A percentile compares a stretch with the other conserved stretches of the same genome.
Conservation (phyloP, 1,284 basidiomycete genomes). For the Ustilago esculenta region DNA sequence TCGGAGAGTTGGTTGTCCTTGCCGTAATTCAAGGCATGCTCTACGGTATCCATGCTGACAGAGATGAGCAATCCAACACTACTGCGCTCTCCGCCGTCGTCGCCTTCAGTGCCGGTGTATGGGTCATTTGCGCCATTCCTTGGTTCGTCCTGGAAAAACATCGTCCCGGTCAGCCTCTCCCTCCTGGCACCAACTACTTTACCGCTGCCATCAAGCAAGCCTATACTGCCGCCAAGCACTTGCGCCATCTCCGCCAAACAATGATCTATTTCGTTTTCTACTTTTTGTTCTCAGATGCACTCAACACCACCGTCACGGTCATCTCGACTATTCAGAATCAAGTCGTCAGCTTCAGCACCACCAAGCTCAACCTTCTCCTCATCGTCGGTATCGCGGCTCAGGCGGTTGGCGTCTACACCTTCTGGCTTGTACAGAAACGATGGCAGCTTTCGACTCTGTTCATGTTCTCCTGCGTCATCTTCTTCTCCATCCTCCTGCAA, state of each 20-base stretch:
- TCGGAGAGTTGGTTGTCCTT: conserved; percentile 78
- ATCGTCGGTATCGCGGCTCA: conserved; percentile 81
- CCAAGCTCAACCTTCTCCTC: conserved; percentile 75
- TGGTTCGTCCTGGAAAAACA: conserved; percentile 74
- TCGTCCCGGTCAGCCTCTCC: conserved; percentile 68
- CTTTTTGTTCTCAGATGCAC: conserved; percentile 79
- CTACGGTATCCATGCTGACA: conserved; percentile 72
- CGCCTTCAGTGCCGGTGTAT: conserved; percentile 68
- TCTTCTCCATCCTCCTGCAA: conserved; percentile 79
- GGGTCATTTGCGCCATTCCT: conserved; percentile 77
- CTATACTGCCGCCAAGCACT: conserved; percentile 22
- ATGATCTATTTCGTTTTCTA: conserved; percentile 74
- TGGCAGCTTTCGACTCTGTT: conserved; percentile 76
- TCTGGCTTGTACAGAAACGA: conserved; percentile 80
- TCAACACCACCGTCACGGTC: conserved; percentile 84
- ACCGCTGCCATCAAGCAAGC: conserved; percentile 71
- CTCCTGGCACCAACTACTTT: conserved; percentile 75
- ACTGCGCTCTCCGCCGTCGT: conserved; percentile 69
- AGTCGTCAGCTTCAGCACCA: conserved; percentile 77
- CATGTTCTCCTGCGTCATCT: conserved; percentile 78
- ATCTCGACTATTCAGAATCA: conserved; percentile 81
- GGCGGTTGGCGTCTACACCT: conserved; percentile 74
- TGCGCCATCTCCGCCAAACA: conserved; percentile 18
- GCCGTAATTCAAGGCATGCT: conserved; percentile 81
- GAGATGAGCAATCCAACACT: conserved; percentile 67